phyloP scores from a whole-genome alignment of 1,284 basidiomycete genomes.

The Rhodotorula sp. region DNA sequence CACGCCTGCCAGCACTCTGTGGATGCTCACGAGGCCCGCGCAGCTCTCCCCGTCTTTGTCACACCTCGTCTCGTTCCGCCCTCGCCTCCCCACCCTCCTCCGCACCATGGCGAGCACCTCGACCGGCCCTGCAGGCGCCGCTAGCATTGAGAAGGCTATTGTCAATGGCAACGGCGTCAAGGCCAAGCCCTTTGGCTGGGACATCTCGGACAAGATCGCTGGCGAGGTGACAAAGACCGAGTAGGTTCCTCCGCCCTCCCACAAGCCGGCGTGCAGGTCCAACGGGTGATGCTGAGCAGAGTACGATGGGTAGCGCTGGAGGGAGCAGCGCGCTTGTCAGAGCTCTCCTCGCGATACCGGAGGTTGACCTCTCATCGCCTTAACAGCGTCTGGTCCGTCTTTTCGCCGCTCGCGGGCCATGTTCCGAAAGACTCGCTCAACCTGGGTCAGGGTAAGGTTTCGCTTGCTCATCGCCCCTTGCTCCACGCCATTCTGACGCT shows the following conservation, averaged over 20 bases:
- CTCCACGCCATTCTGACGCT: no score
- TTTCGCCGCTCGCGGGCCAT: slow-evolving; percentile 42
- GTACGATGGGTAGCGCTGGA: neutral
- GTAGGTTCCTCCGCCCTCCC: neutral
- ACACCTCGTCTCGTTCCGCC: neutral
- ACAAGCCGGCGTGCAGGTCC: neutral
- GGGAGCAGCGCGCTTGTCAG: neutral
- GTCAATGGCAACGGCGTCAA: neutral
- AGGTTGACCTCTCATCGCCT: neutral
- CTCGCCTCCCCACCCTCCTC: neutral
- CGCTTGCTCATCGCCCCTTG: neutral
- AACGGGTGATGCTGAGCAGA: no score
- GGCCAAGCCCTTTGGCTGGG: slow-evolving; percentile 20
- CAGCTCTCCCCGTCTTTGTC: neutral
- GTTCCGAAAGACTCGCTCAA: slow-evolving; percentile 48
- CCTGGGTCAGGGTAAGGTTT: slow-evolving; percentile 42
- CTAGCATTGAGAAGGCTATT: neutral
- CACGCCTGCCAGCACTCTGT: neutral
- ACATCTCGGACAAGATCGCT: slow-evolving; percentile 31
- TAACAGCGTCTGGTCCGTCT: slow-evolving; percentile 44
- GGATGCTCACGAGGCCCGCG: neutral
- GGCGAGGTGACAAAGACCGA: slow-evolving; percentile 26
- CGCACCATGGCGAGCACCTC: neutral
- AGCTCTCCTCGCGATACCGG: neutral
- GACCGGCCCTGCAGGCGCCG: neutral